Evolutionary conservation across 192 early-diverging fungal genomes (phyloP), one percentile per base, ranked within the genome.

Genomic region (Coemansia aciculifera): DNA sequence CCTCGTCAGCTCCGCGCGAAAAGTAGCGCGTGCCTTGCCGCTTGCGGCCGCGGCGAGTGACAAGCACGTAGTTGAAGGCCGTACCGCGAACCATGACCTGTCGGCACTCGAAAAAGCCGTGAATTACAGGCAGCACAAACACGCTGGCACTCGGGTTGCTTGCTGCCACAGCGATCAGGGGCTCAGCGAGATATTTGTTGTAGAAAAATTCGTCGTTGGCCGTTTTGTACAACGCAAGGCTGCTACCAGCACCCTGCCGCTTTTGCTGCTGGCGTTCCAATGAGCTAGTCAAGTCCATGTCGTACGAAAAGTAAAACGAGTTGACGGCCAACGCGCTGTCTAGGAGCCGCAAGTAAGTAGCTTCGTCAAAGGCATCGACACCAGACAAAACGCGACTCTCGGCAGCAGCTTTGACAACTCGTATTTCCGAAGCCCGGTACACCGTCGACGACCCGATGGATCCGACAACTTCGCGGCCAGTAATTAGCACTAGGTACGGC

Each of bases 171-270:
- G 85, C 83, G 63, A 93, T 94, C 31, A 97, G 79, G 54, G 88
- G 85, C 59, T 86, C 71, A 32, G 86, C 78, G 21, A 95, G 75
- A 48, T 87, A 85, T 31, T 78, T 84, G 84, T 98, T 99, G 93
- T 91, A 99, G 75, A 95, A 98, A 79, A 98, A 99, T 54, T 94
- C 86, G 59, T 95, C 92, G 78, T 96, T 94, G 23, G 94, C 92
- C 85, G 29, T 57, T 56, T 61, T 70, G 66, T 71, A 84, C 51
- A 78, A 59, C 21, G 70, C 27, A 23, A 38, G 11, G 43, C 27
- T 21, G 31, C 52, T 27, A 19, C 32, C 49, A 4, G 27, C 21
- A 32, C 54, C 57, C 29, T 69, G 34, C 15, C 39, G 69, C 72
- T 78, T 27, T 32, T 71, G 59, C 39, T 69, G 67, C 73, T 91